Conservation (phyloP, 148 eudicot species). For the Diospyros kaki region DNA sequence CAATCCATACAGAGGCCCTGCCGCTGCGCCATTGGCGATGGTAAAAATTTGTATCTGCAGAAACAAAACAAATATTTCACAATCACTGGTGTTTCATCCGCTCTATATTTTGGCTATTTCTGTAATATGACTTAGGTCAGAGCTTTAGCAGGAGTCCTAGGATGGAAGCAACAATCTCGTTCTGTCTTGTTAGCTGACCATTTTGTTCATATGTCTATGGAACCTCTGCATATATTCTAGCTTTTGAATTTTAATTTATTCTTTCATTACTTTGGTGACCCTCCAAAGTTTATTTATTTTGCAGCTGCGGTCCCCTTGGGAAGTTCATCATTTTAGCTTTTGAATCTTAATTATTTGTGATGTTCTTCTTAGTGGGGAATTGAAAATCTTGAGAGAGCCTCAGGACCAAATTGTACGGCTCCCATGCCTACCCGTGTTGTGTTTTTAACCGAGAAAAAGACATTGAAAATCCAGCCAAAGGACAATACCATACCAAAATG, state of each 20-base stretch:
- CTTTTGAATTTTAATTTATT: neutral
- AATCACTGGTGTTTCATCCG: neutral
- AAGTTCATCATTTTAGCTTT: too few species aligned
- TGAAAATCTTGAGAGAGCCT: too few species aligned
- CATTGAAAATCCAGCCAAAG: too few species aligned
- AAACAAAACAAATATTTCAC: neutral
- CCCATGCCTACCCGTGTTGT: too few species aligned
- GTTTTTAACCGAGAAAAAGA: too few species aligned
- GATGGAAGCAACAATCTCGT: neutral
- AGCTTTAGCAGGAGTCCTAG: slow-evolving; percentile 3
- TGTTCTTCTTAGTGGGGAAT: too few species aligned
- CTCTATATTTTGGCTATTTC: neutral
- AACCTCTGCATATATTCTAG: slow-evolving; percentile 3
- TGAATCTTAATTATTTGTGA: too few species aligned
- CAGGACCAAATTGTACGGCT: too few species aligned
- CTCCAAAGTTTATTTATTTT: neutral
- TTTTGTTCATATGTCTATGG: slow-evolving; percentile 18
- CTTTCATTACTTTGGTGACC: neutral
- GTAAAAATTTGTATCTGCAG: neutral
- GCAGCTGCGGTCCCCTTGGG: too few species aligned
- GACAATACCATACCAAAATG: too few species aligned
- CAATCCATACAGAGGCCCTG: neutral
- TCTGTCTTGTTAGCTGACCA: slow-evolving; percentile 5
- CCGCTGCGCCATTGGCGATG: neutral
- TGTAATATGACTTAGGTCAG: neutral